Base-by-base conservation (phyloP, 345 rosid genomes). In the Arabidopsis arenosa region DNA sequence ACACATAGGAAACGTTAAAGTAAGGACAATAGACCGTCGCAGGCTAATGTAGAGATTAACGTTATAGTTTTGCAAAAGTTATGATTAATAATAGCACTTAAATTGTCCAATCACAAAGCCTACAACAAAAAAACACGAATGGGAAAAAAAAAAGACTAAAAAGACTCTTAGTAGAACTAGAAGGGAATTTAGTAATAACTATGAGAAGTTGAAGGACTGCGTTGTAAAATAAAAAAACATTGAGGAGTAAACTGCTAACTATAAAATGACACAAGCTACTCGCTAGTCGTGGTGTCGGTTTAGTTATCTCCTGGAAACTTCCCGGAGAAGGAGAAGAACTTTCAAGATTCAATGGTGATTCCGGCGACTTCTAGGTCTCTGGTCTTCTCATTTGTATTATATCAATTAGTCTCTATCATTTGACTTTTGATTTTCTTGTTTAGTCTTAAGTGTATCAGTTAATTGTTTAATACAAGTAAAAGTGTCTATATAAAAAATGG, bases 171-270 rank as follows among this genome's bases (percentile, higher is more conserved):
- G 12, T 40, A 40, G 18, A 15, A 59, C 4, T 59, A 59, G 49
- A 23, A 40, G 47, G 15, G 4, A 11, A 18, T 12, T 7, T 7
- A n/a, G 54, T 43, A 30, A 14, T 4, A 33, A 32, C 4, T 1
- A 28, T 17, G 5, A 32, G 23, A 57, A 70, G 33, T 32, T 15
- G 3, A 41, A 43, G 77, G 30, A 15, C 28, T 9, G 7, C 2
- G 1, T 0, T 57, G n/a, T 12, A 14, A 70, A 30, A 54, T 13
- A 8, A 0, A 1, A 8, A 33, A 64, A 53, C 15, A 41, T n/a
- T 0, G 63, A 73, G 70, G 64, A 44, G 64, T 73, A 64, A 64
- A 21, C 64, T 63, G 15, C 70, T 18, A 73, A 64, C 1, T 63
- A 63, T 73, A 43, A 54, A 73, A 5, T 0, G 4, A 8, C 1